Base-by-base conservation (phyloP, 2,329 filamentous ascomycete species). In the Sclerotinia subarctica region DNA sequence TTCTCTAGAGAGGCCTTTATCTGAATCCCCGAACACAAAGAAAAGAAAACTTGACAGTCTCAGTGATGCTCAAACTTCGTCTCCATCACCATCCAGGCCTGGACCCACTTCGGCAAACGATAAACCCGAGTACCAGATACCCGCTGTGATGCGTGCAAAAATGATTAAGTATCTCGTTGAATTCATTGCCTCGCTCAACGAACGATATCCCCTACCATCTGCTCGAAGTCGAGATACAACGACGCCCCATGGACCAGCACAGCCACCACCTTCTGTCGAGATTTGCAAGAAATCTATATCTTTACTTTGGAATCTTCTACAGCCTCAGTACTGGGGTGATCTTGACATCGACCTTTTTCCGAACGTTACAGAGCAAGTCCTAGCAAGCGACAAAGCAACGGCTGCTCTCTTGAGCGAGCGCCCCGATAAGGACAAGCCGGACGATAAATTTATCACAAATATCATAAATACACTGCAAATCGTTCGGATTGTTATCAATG, bases 401-500 rank as follows among this genome's bases (percentile, higher is more conserved):
- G 79, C 80, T 44, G 84, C 86, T 47, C 81, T 90, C 46, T 81
- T 83, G n/a, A 83, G 83, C 19, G 87, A 89, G 68, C 83, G 85
- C 7, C 78, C 81, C 0, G 86, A 89, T 70, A 88, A 88, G 67
- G 90, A 93, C 63, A 91, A 92, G 74, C 86, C 85, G n/a, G 90
- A 94, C 71, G 91, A 94, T 52, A 93, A 93, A 78, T 93, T 94
- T 75, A 85, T 91, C 53, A 96, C 92, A 0, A 89, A 90, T 71
- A 94, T 97, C 79, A 88, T 99, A 80, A 99, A 99, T 77, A 93
- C 94, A 1, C 84, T 99, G 19, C 94, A 98, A 77, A 91, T 98
- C 52, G 84, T 99, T 69, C 91, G 94, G 59, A 91, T 97, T 69
- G 88, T 99, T 59, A 83, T 98, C 69, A 93, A 95, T 74, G 89